phyloP scores from a whole-genome alignment of 176 grass and related monocot species.

The Oryza longistaminata region DNA sequence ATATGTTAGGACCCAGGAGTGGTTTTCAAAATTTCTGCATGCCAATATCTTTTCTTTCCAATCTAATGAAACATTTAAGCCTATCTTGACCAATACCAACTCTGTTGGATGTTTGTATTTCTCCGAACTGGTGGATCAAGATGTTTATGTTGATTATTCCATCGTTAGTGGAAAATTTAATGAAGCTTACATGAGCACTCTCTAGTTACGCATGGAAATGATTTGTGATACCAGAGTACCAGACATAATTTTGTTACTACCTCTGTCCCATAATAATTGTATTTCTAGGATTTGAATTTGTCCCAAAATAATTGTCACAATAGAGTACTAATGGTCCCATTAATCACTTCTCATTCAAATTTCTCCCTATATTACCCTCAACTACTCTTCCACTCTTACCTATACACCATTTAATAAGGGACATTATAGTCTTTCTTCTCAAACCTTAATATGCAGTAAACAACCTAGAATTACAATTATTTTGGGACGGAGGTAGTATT shows the following conservation, averaged over 20 bases:
- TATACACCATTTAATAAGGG: too few species aligned
- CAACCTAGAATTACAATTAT: too few species aligned
- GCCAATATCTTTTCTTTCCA: conserved; percentile 5
- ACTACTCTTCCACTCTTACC: too few species aligned
- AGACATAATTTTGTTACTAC: background rate
- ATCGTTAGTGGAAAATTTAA: background rate
- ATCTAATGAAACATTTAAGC: conserved; percentile 9
- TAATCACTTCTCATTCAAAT: too few species aligned
- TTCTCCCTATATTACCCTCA: too few species aligned
- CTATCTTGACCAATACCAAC: background rate
- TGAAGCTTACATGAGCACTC: background rate
- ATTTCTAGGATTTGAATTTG: too few species aligned
- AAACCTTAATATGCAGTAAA: too few species aligned
- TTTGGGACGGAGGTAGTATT: too few species aligned
- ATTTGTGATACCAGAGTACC: background rate
- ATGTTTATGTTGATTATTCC: background rate
- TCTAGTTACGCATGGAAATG: background rate
- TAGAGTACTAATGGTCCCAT: too few species aligned
- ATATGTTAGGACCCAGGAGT: background rate
- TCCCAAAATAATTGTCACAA: too few species aligned
- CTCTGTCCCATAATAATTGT: too few species aligned
- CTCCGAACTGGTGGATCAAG: background rate
- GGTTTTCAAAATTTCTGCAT: conserved; percentile 14
- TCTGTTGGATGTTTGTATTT: background rate
- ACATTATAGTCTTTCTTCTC: too few species aligned